Evolutionary conservation across 2,329 filamentous ascomycete species (phyloP), one percentile per base, ranked within the genome.

Genomic region (Botryotinia narcissicola): DNA sequence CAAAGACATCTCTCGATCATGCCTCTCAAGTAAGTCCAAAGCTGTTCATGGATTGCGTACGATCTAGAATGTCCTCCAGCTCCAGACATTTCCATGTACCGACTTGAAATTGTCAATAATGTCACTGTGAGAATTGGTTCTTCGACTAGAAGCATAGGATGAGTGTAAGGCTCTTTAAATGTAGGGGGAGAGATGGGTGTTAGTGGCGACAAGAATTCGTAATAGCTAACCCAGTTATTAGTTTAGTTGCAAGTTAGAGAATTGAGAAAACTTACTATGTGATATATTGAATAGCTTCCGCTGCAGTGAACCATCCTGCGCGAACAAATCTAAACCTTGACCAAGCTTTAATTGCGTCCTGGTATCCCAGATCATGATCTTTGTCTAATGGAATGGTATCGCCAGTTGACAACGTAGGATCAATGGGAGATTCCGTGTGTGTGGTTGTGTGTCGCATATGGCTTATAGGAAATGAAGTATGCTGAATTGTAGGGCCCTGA

Each of bases 1-100:
- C 94, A 98, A 54, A 98, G 90, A 77, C 97, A 92, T 48, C 95
- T 90, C 82, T 97, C 94, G 77, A 98, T 96, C 93, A 98, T 98
- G 74, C 94, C 93, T 70, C 95, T 91, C 44, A 98, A 87, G 80
- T 98, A 97, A 44, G 91, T 93, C 96, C 96, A 99, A 8, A 98
- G 88, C 82, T 97, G 94, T 79, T 98, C 94, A 77, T 98, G 96
- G 72, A 99, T 97, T 66, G 94, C 92, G 79, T 96, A 93, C 0
- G 94, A 93, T 69, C 96, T 90, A 66, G 93, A 97, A 75, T 91
- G 87, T 0, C 93, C 92, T 4, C 94, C 94, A 0, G 95, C 91
- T 1, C 94, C 93, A 32, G 90, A 87, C 66, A 97, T 90, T 74
- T 89, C 89, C 81, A 92, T 91, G 81, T 98, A 97, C 69, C 96